Conservation (phyloP, 148 eudicot species). For the Gaultheria prostrata region DNA sequence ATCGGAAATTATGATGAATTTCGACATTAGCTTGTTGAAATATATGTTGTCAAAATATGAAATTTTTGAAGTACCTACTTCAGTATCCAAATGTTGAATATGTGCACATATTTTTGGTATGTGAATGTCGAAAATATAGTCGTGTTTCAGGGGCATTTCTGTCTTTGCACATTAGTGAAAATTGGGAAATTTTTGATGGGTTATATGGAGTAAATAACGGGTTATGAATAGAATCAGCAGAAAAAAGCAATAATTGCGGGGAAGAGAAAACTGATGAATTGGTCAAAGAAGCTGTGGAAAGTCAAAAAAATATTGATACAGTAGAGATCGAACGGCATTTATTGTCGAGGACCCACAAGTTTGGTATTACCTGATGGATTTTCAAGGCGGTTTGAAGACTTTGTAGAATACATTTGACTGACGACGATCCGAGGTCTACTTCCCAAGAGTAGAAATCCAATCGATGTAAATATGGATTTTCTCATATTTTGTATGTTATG, state of each 20-base stretch:
- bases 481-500: not conserved
- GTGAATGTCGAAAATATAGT: too few species aligned
- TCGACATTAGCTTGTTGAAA: too few species aligned
- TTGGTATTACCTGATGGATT: not conserved
- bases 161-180: too few species aligned
- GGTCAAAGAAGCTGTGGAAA: not conserved
- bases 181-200: too few species aligned
- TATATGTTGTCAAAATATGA: too few species aligned
- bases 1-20: too few species aligned
- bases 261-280: not conserved
- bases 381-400: constrained; percentile 3
- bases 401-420: not conserved
- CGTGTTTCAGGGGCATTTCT: too few species aligned
- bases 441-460: not conserved
- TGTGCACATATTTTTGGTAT: too few species aligned
- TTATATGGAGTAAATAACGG: too few species aligned
- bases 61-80: too few species aligned
- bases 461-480: not conserved
- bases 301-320: not conserved
- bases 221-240: too few species aligned
- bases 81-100: too few species aligned
- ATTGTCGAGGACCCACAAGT: not conserved
- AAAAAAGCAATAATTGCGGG: not conserved
- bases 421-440: not conserved
- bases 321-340: not conserved